These are phyloP conservation scores for Trichoderma sp. DNA, from an alignment of 2,329 filamentous ascomycete species.

Conservation along the genomic window DNA sequence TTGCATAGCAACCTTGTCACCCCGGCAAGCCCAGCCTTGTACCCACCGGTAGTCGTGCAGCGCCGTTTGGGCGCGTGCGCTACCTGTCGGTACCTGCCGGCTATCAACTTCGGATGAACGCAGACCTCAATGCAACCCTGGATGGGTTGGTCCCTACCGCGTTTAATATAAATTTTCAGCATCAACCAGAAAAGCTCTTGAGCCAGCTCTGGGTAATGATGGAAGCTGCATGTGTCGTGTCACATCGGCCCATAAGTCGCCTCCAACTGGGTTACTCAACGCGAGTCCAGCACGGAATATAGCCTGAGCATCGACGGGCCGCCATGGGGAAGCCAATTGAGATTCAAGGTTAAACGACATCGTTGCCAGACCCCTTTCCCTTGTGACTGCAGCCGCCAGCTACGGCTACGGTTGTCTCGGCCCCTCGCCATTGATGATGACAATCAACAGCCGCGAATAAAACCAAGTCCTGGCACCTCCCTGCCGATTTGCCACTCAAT, in stretches of 20 bases:
- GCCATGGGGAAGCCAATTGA: background rate
- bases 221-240: slow-evolving; percentile 18
- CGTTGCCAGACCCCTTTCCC: background rate
- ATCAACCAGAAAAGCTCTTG: background rate
- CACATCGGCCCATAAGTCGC: background rate
- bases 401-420: background rate
- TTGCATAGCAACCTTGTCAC: background rate
- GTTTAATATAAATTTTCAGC: background rate
- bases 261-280: background rate
- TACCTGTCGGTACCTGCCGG: slow-evolving; percentile 4
- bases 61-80: background rate
- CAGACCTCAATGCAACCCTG: background rate
- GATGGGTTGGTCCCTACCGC: background rate
- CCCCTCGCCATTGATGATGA: background rate
- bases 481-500: slow-evolving; percentile 3
- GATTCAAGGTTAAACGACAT: background rate
- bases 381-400: background rate
- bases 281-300: background rate
- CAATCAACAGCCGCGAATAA: background rate
- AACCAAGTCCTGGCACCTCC: slow-evolving; percentile 37
- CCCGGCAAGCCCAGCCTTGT: background rate
- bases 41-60: background rate
- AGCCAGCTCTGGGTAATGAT: slow-evolving; percentile 12
- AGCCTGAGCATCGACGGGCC: slow-evolving; percentile 2
- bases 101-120: background rate